Evolutionary conservation across 345 rosid species (phyloP).

Genomic region (thale cress (Arabidopsis thaliana)): DNA sequence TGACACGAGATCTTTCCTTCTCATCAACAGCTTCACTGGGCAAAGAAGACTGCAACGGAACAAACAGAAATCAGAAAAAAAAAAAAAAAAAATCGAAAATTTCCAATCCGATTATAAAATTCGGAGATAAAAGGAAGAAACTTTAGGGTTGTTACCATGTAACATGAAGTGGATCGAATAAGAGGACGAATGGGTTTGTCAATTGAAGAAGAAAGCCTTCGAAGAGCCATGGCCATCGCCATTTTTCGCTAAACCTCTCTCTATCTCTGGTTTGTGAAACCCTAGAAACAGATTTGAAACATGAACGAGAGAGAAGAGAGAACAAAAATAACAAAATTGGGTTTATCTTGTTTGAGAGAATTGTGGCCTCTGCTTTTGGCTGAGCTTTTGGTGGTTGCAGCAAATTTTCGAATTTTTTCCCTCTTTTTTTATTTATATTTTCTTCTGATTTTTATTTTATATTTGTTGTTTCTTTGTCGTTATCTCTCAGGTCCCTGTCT

Average conservation of each 20-base stretch:
- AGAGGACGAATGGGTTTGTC: constrained; percentile 86
- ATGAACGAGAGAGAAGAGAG: not conserved
- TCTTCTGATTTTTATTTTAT: not conserved
- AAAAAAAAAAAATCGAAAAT: not conserved
- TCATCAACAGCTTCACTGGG: constrained; percentile 93
- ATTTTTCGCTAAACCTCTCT: constrained; percentile 45
- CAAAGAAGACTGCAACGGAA: constrained; percentile 72
- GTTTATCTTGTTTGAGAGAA: constrained; percentile 39
- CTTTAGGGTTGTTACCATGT: constrained; percentile 55
- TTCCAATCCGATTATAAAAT: not conserved
- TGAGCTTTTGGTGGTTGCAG: constrained; percentile 54
- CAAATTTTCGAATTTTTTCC: constrained; percentile 34
- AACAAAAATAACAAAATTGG: not conserved
- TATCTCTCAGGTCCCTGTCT: constrained; percentile 27
- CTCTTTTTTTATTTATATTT: constrained; percentile 24
- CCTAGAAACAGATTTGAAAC: constrained; percentile 35
- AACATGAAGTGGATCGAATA: constrained; percentile 63
- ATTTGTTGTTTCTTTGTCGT: constrained; percentile 28
- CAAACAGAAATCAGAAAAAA: constrained; percentile 18
- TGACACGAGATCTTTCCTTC: constrained; percentile 71
- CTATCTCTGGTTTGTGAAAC: constrained; percentile 11
- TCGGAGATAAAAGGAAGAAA: not conserved
- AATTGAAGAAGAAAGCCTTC: constrained; percentile 86
- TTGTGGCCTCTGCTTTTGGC: constrained; percentile 48
- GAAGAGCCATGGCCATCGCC: constrained; percentile 97